Percentiles rank a stretch among this genome's conserved stretches.
phyloP scores from a whole-genome alignment of 2,329 filamentous ascomycete species.

The Alternaria gansuensis region DNA sequence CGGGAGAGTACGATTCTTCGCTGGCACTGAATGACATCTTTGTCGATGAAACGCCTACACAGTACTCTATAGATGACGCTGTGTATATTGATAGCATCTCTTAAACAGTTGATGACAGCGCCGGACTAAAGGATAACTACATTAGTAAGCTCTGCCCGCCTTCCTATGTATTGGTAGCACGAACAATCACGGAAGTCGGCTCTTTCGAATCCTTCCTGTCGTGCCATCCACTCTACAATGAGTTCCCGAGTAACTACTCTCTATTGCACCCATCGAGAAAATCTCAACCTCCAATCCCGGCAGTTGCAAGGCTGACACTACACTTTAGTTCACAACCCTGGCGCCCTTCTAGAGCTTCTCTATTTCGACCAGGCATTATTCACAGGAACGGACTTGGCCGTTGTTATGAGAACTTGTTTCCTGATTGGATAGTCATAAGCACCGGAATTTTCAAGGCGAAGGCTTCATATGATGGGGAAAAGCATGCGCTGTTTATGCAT shows the following conservation, averaged over 20 bases:
- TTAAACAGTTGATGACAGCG: slow-evolving; percentile 24
- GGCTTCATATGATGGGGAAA: slow-evolving; percentile 24
- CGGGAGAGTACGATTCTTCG: slow-evolving; percentile 53
- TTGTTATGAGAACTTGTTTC: slow-evolving; percentile 37
- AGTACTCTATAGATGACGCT: slow-evolving; percentile 27
- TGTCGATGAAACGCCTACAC: slow-evolving; percentile 58
- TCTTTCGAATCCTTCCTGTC: slow-evolving; percentile 22
- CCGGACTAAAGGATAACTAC: slow-evolving; percentile 39
- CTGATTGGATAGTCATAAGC: slow-evolving; percentile 21
- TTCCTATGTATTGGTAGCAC: slow-evolving; percentile 21
- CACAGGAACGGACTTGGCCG: slow-evolving; percentile 23
- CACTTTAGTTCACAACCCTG: slow-evolving; percentile 38
- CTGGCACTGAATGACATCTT: slow-evolving; percentile 60
- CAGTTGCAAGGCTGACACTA: slow-evolving; percentile 41
- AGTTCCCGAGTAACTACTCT: slow-evolving; percentile 20
- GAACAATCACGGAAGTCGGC: slow-evolving; percentile 2
- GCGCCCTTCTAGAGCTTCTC: slow-evolving; percentile 31
- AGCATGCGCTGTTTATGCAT: slow-evolving; percentile 33
- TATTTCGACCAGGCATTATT: slow-evolving; percentile 28
- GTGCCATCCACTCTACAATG: slow-evolving; percentile 22
- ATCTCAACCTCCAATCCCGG: slow-evolving; percentile 24
- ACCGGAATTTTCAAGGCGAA: slow-evolving; percentile 22
- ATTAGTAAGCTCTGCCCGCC: slow-evolving; percentile 34
- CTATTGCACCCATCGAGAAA: slow-evolving; percentile 14
- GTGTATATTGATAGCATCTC: slow-evolving; percentile 36